Evolutionary conservation across 202 grass and related monocot species (phyloP).

Genomic region (Schoenoplectus tabernaemontani): DNA sequence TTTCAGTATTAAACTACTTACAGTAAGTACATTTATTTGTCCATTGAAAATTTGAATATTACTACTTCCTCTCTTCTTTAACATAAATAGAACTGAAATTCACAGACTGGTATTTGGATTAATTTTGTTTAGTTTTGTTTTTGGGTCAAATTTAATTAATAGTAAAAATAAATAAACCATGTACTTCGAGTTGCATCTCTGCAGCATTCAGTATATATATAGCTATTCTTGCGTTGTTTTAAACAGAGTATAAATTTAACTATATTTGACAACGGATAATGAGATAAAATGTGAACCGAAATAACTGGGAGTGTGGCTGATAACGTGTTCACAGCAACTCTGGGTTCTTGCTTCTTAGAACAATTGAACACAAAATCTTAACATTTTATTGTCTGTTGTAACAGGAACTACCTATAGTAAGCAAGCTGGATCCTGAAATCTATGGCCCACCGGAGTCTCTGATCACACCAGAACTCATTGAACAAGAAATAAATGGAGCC

Average conservation of each 20-base stretch:
- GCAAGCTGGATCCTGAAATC: constrained; percentile 73
- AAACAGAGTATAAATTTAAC: not conserved
- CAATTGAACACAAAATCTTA: not conserved
- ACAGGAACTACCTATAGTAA: constrained; percentile 65
- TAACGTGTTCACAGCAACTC: not conserved
- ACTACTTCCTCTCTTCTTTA: not conserved
- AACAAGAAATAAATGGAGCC: constrained; percentile 40
- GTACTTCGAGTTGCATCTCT: no score
- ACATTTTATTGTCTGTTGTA: not conserved
- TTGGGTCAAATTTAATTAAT: no score
- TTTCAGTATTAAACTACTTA: constrained; percentile 48
- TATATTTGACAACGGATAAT: not conserved
- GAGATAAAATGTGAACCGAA: not conserved
- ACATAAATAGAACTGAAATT: not conserved
- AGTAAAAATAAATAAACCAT: no score
- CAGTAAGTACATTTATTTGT: constrained; percentile 22
- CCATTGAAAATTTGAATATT: not conserved
- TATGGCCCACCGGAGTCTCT: constrained; percentile 61
- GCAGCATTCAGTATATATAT: no score
- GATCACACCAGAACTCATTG: constrained; percentile 53
- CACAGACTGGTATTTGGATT: not conserved
- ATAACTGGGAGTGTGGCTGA: not conserved
- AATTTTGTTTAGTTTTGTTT: not conserved
- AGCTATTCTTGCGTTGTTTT: not conserved
- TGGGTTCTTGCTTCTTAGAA: not conserved